Percentiles rank a stretch among this genome's conserved stretches.
These are phyloP conservation scores for Neodidymelliopsis sp. DNA, from an alignment of 2,329 filamentous ascomycete genomes.

Conservation along the genomic window DNA sequence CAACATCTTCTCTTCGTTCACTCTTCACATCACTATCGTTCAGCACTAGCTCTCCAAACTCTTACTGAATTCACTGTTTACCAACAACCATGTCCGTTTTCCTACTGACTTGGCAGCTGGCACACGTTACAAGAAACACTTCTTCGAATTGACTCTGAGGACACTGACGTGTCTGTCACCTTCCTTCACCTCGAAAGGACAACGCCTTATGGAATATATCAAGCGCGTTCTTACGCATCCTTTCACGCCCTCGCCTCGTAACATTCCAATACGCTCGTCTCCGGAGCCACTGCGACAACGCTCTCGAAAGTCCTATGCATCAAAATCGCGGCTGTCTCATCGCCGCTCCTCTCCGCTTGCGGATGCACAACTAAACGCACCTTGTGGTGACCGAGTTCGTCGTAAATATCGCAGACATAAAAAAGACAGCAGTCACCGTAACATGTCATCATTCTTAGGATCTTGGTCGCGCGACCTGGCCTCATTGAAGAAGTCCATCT, in stretches of 20 bases:
- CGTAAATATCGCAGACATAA: constrained; percentile 15
- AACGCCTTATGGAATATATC: constrained; percentile 15
- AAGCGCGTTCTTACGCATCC: constrained; percentile 5
- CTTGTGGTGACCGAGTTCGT: not conserved
- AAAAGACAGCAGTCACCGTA: not conserved
- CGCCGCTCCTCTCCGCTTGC: not conserved
- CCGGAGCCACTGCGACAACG: not conserved
- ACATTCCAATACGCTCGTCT: not conserved
- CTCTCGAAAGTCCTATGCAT: not conserved
- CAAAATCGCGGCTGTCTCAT: not conserved
- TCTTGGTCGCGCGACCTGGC: constrained; percentile 38
- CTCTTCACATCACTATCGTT: constrained; percentile 1
- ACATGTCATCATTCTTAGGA: constrained; percentile 32
- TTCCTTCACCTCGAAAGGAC: constrained; percentile 5
- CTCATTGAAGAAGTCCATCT: constrained; percentile 32
- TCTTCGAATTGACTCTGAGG: not conserved
- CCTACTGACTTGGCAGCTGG: not conserved
- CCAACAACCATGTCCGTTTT: not conserved
- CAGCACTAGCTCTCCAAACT: not conserved
- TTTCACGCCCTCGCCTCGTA: not conserved
- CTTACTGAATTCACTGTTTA: not conserved
- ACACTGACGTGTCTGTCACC: not conserved
- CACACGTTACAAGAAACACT: not conserved
- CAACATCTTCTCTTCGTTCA: not conserved
- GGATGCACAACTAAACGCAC: not conserved